phyloP scores from a whole-genome alignment of 495 filamentous ascomycete species.

The Darksidea phi region DNA sequence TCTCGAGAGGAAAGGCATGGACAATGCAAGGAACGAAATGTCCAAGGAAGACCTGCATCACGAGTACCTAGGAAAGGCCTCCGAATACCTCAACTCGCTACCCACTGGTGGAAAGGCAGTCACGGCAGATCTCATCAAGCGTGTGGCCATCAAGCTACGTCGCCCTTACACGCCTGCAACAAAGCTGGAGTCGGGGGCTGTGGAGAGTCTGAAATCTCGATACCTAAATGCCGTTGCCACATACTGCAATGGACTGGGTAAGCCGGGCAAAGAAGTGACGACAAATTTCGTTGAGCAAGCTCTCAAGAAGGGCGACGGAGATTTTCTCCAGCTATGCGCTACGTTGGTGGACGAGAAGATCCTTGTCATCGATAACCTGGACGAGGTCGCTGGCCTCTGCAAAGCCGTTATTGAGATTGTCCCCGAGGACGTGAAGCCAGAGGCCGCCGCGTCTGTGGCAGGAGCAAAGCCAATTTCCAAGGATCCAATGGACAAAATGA shows the following conservation, averaged over 20 bases:
- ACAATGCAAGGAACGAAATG: neutral
- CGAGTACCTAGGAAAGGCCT: neutral
- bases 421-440: neutral
- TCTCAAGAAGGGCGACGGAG: neutral
- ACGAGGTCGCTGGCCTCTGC: conserved; percentile 9
- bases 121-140: neutral
- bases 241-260: conserved; percentile 5
- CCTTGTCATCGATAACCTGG: neutral
- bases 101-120: neutral
- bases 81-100: neutral
- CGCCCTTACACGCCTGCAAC: neutral
- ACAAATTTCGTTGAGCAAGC: neutral
- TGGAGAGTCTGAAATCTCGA: neutral
- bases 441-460: neutral
- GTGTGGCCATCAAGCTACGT: neutral
- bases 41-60: neutral
- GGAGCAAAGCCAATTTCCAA: neutral
- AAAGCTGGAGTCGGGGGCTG: neutral
- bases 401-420: neutral
- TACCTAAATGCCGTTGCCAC: neutral
- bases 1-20: neutral
- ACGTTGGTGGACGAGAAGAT: neutral
- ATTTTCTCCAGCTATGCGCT: conserved; percentile 8
- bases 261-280: neutral
- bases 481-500: conserved; percentile 9